Base-by-base conservation (phyloP, 371 early-diverging fungal species). In the Sporodiniella umbellata region DNA sequence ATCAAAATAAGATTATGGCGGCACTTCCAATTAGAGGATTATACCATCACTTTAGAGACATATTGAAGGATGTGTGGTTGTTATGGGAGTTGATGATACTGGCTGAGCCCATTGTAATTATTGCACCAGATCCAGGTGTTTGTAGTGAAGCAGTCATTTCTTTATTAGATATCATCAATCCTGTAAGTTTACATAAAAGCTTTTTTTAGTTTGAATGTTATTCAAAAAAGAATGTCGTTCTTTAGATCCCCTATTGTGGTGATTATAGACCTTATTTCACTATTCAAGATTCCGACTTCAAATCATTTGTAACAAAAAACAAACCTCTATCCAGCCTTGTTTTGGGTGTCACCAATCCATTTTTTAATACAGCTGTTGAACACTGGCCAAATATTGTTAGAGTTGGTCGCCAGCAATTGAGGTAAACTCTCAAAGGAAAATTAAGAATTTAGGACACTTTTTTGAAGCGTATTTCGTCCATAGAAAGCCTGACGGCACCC, bases 201-300 rank as follows among this genome's bases (percentile, higher is more conserved):
- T n/a, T n/a, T n/a, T n/a, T n/a, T n/a, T n/a, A n/a, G n/a, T n/a
- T n/a, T 66, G 3, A 8, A 33, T 10, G 4, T 15, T 15, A 28
- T 45, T 53, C 25, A 22, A 39, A 11, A 10, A n/a, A 30, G 11
- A 18, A 10, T 2, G 10, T 31, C n/a, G n/a, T n/a, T n/a, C n/a
- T n/a, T n/a, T 70, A 87, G 84, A 90, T 94, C 40, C 89, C 89
- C 17, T 96, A 92, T 65, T 95, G 95, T 51, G 97, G 96, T 19
- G 96, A 96, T 66, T 95, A 84, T 59, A 84, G 97, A 19, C 97
- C 97, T 21, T 98, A 95, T 55, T 91, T 96, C 53, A 98, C 98
- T 0, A 91, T 98, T 42, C 96, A 95, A 62, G 97, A 96, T 62
- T 73, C 92, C 0, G 98, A 98, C 61, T 89, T 94, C 54, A 85